These are phyloP conservation scores for Microdochium nivale DNA, from an alignment of 2,329 filamentous ascomycete species.

Conservation along the genomic window DNA sequence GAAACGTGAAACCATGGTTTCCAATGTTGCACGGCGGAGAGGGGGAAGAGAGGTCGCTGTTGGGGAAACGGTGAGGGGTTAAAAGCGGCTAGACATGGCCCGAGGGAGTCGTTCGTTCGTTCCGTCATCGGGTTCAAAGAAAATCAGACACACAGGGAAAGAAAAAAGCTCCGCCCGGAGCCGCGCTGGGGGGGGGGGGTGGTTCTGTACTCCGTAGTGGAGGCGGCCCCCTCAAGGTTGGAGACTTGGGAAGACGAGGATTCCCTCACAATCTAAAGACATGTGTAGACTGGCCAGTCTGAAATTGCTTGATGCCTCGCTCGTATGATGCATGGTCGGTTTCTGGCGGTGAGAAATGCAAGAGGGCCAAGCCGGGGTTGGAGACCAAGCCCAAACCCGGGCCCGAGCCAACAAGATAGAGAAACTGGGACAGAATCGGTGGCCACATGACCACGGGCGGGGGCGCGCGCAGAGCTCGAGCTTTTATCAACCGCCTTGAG, in stretches of 20 bases:
- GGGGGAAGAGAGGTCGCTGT: background rate
- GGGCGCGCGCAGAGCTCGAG: too few species aligned
- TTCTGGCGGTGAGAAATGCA: too few species aligned
- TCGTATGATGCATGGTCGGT: too few species aligned
- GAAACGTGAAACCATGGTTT: background rate
- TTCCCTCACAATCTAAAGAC: too few species aligned
- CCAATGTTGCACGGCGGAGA: background rate
- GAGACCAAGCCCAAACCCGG: too few species aligned
- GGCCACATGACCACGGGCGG: background rate
- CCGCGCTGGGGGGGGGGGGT: background rate
- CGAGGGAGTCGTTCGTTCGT: background rate
- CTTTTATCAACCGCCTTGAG: background rate
- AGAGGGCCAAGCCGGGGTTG: too few species aligned
- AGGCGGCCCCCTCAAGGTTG: background rate
- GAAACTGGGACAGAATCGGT: background rate
- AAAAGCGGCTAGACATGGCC: background rate
- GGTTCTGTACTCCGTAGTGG: background rate
- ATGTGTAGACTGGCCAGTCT: too few species aligned
- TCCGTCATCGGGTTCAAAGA: background rate
- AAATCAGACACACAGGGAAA: too few species aligned
- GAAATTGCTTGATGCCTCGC: too few species aligned
- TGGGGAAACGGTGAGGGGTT: background rate
- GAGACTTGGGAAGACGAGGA: too few species aligned
- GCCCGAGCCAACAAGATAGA: too few species aligned
- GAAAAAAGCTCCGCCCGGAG: background rate